Base-by-base conservation (phyloP, 2,329 filamentous ascomycete species). In the Tricladium varicosporioides region DNA sequence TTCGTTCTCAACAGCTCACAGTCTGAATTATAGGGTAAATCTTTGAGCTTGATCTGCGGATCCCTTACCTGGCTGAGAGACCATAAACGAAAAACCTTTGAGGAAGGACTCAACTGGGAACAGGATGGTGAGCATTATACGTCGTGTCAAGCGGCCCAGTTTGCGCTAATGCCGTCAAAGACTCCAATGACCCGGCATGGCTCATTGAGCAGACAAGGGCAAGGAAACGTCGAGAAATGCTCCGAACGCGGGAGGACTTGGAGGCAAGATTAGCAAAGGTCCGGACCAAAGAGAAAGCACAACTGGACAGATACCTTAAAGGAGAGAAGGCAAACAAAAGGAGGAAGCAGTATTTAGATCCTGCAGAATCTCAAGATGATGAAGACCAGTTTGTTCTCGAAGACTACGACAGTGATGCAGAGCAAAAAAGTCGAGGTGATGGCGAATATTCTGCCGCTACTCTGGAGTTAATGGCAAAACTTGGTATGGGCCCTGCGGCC, bases 51-150 rank as follows among this genome's bases (percentile, higher is more conserved):
- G 51, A 88, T 90, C 57, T 91, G 87, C 71, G 85, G 82, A 48
- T 83, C 87, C 15, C 69, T 90, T 63, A 89, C 87, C 2, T 91
- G 87, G 87, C 75, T 90, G 11, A 81, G 87, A 58, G 82, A 89
- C 56, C 79, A 87, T 67, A 88, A 88, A 74, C 54, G 68, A 71
- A 60, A 69, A 71, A 72, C 62, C 67, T 76, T 69, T 48, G 64
- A 65, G 33, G 62, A 70, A 45, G 64, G 62, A 9, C 54, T 70
- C 2, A 60, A 65, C 49, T 63, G 64, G 58, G 51, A 45, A 51
- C 55, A 57, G 48, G 53, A 65, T 53, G 61, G 66, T 63, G 48
- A n/a, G 46, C 11, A 46, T 33, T 40, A 11, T 31, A 51, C 59
- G 14, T 27, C 46, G 31, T n/a, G 57, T n/a, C 22, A 27, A 40